phyloP scores from a whole-genome alignment of 2,329 filamentous ascomycete species.

The Ilyonectria sp. region DNA sequence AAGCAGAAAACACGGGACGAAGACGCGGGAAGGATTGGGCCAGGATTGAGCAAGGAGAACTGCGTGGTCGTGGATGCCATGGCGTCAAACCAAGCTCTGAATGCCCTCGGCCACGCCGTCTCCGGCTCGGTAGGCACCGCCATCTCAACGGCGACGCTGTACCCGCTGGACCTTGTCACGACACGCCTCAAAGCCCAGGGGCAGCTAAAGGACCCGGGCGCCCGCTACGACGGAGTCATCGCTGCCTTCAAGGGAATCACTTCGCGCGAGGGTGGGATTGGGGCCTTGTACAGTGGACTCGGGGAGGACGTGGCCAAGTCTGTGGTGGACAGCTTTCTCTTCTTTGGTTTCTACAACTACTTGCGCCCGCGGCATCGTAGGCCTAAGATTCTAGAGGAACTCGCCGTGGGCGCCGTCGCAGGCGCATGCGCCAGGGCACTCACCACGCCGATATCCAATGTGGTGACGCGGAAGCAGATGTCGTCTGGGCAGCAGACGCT shows the following conservation, averaged over 20 bases:
- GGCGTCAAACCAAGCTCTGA: slow-evolving; percentile 64
- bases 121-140: slow-evolving; percentile 86
- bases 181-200: slow-evolving; percentile 87
- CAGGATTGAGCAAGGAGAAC: not conserved
- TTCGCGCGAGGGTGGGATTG: slow-evolving; percentile 76
- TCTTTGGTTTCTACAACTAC: slow-evolving; percentile 85
- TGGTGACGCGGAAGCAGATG: slow-evolving; percentile 87
- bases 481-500: slow-evolving; percentile 62
- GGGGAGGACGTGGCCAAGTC: slow-evolving; percentile 77
- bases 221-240: slow-evolving; percentile 74
- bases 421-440: slow-evolving; percentile 82
- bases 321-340: slow-evolving; percentile 84
- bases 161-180: slow-evolving; percentile 86
- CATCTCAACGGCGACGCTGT: slow-evolving; percentile 83
- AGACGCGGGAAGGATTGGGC: not conserved
- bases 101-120: slow-evolving; percentile 85
- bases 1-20: not conserved
- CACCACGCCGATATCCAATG: slow-evolving; percentile 85
- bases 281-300: slow-evolving; percentile 79
- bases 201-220: slow-evolving; percentile 62
- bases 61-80: slow-evolving; percentile 33
- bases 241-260: slow-evolving; percentile 83
- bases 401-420: slow-evolving; percentile 80
- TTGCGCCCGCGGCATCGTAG: slow-evolving; percentile 57
- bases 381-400: slow-evolving; percentile 78